Conservation (phyloP, 2,329 filamentous ascomycete genomes). For the Chrysoporthe deuterocubensis region DNA sequence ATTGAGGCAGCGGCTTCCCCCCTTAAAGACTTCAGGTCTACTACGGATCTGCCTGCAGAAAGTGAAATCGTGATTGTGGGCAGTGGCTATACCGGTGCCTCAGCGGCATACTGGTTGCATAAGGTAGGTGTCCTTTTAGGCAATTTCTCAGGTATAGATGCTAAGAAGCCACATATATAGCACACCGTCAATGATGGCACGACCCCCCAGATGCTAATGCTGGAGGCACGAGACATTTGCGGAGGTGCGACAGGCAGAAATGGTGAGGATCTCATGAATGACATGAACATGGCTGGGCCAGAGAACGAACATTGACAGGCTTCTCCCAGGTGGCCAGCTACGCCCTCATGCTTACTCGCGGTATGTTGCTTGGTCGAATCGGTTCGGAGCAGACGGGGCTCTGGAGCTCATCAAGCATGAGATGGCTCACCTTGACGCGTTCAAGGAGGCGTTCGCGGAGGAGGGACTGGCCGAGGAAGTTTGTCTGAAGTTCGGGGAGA, state of each 20-base stretch:
- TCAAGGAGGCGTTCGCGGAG: conserved; percentile 23
- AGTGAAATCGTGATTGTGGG: conserved; percentile 34
- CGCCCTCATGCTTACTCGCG: conserved; percentile 37
- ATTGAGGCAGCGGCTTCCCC: conserved; percentile 29
- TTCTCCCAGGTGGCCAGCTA: conserved; percentile 29
- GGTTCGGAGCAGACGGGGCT: conserved; percentile 36
- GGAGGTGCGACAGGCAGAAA: conserved; percentile 33
- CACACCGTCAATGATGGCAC: conserved; percentile 28
- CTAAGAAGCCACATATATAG: conserved; percentile 8
- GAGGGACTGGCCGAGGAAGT: conserved; percentile 36
- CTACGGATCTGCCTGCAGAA: conserved; percentile 23
- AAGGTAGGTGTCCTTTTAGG: conserved; percentile 17
- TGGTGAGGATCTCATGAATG: conserved; percentile 28
- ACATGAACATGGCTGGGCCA: neutral
- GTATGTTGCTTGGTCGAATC: conserved; percentile 35
- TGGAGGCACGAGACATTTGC: conserved; percentile 32
- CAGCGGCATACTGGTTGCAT: conserved; percentile 37
- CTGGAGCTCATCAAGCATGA: conserved; percentile 37
- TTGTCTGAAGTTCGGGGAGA: conserved; percentile 37
- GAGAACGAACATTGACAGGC: neutral
- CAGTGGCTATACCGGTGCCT: conserved; percentile 33
- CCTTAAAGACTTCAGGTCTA: conserved; percentile 25
- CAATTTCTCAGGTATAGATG: neutral
- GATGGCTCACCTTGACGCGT: conserved; percentile 35
- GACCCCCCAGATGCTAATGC: conserved; percentile 28